phyloP scores from a whole-genome alignment of 2,329 filamentous ascomycete species.

The Dothidotthia symphoricarpi region DNA sequence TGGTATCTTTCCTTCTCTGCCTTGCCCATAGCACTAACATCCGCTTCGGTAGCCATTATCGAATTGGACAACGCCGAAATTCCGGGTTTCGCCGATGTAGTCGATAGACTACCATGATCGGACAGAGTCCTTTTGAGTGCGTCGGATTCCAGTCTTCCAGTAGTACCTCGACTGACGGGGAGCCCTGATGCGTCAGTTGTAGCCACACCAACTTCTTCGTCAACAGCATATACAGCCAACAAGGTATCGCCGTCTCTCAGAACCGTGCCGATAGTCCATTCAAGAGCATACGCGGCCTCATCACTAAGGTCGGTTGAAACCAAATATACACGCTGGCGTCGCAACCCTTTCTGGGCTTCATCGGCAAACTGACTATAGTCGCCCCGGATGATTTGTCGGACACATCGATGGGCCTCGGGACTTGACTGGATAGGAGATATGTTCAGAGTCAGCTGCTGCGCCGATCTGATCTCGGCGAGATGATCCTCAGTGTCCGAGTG shows the following conservation, averaged over 20 bases:
- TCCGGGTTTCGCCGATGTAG: constrained; percentile 22
- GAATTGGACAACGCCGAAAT: constrained; percentile 36
- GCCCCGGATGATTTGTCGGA: constrained; percentile 86
- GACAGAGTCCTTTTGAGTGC: constrained; percentile 66
- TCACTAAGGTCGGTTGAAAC: constrained; percentile 95
- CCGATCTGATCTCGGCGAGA: constrained; percentile 78
- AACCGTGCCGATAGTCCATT: constrained; percentile 97
- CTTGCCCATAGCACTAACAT: constrained; percentile 45
- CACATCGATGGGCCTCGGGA: constrained; percentile 73
- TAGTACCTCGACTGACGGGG: constrained; percentile 69
- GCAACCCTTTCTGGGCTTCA: constrained; percentile 74
- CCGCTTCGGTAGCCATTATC: constrained; percentile 35
- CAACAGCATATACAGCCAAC: constrained; percentile 87
- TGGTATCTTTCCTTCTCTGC: constrained; percentile 75
- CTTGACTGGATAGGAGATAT: constrained; percentile 78
- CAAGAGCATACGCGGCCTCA: constrained; percentile 89
- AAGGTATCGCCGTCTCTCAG: constrained; percentile 91
- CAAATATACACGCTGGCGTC: constrained; percentile 82
- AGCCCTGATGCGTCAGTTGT: constrained; percentile 53
- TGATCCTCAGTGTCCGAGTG: constrained; percentile 87
- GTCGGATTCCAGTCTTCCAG: constrained; percentile 69
- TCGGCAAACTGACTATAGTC: constrained; percentile 75
- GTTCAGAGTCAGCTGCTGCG: constrained; percentile 78
- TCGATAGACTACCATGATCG: constrained; percentile 40
- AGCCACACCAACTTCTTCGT: constrained; percentile 68